phyloP scores from a whole-genome alignment of 257 asterid species.

The Catharanthus roseus region DNA sequence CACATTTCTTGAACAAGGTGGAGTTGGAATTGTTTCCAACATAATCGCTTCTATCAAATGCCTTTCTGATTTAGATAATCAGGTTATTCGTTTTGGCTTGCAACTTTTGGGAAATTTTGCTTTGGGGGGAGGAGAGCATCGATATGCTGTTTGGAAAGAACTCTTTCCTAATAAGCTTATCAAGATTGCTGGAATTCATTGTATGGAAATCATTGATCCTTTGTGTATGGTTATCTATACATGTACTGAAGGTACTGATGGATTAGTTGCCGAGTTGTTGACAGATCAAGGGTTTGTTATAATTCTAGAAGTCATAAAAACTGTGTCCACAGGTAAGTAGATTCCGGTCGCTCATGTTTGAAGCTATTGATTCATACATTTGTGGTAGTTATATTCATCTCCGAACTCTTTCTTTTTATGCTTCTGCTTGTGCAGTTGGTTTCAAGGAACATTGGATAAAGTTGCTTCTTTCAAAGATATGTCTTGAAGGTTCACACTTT shows the following conservation, averaged over 20 bases:
- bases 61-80: constrained; percentile 35
- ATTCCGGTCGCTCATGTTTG: background rate
- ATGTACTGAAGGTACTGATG: constrained; percentile 41
- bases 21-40: constrained; percentile 38
- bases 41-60: constrained; percentile 32
- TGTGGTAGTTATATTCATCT: background rate
- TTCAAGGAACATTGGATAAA: constrained; percentile 58
- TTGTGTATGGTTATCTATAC: constrained; percentile 71
- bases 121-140: constrained; percentile 65
- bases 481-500: constrained; percentile 41
- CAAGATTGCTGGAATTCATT: constrained; percentile 49
- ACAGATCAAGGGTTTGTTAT: constrained; percentile 44
- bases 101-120: constrained; percentile 79
- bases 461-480: constrained; percentile 52
- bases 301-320: constrained; percentile 41
- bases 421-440: constrained; percentile 53
- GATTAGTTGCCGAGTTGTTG: constrained; percentile 33
- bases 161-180: constrained; percentile 49
- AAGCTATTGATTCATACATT: background rate
- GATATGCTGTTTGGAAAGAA: constrained; percentile 49
- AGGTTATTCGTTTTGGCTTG: constrained; percentile 41
- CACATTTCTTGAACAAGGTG: constrained; percentile 53
- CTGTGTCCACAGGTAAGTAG: constrained; percentile 48
- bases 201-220: constrained; percentile 62
- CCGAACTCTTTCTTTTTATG: background rate